Percentiles rank a stretch among this genome's conserved stretches.
phyloP scores from a whole-genome alignment of 148 eudicot species.

The Camellia granthamiana region DNA sequence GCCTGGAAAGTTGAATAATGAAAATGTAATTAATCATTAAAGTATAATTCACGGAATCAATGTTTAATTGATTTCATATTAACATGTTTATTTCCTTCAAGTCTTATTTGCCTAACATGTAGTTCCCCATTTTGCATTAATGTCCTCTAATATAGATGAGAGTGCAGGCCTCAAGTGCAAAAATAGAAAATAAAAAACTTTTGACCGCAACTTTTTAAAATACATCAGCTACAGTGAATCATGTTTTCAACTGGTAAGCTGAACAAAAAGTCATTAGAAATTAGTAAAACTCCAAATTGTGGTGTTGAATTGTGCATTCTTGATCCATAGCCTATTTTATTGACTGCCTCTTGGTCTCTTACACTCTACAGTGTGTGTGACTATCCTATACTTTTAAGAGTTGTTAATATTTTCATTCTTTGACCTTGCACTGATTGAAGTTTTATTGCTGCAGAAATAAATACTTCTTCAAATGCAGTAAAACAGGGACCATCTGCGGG shows the following conservation, averaged over 20 bases:
- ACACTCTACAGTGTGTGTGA: not conserved
- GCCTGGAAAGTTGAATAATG: not conserved
- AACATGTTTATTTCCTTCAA: not conserved
- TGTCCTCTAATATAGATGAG: not conserved
- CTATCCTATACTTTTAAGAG: not conserved
- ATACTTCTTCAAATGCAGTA: constrained; percentile 61
- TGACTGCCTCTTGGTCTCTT: not conserved
- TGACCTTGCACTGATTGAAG: not conserved
- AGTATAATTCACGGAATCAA: not conserved
- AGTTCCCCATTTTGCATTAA: not conserved
- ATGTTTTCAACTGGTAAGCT: no score
- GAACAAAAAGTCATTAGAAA: no score
- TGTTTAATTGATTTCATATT: not conserved
- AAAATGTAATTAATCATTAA: not conserved
- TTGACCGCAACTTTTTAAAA: not conserved
- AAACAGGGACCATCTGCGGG: constrained; percentile 93
- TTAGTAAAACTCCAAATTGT: no score
- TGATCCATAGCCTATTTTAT: not conserved
- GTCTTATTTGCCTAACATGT: not conserved
- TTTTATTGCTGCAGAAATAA: constrained; percentile 52
- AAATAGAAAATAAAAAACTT: not conserved
- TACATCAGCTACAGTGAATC: not conserved
- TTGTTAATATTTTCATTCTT: not conserved
- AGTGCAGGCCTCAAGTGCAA: not conserved
- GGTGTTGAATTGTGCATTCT: not conserved